A percentile compares a stretch with the other conserved stretches of the same genome.
phyloP scores from a whole-genome alignment of 1,284 basidiomycete species.

The Austropuccinia psidii region DNA sequence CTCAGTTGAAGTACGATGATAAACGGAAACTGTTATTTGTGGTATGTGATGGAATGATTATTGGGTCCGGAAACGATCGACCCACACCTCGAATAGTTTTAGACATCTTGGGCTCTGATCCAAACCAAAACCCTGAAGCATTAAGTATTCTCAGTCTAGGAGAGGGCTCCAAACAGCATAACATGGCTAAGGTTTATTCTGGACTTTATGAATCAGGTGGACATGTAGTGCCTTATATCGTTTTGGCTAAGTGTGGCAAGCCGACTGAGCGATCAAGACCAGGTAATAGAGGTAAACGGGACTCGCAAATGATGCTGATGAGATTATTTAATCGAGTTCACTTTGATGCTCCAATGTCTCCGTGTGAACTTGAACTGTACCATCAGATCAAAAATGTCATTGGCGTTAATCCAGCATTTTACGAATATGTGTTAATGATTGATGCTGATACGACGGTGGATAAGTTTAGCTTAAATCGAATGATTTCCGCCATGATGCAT shows the following conservation, averaged over 20 bases:
- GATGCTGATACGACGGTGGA: conserved; percentile 95
- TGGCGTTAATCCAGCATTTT: conserved; percentile 95
- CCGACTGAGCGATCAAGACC: conserved; percentile 86
- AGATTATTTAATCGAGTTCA: conserved; percentile 97
- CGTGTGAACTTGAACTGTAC: conserved; percentile 91
- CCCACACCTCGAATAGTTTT: conserved; percentile 80
- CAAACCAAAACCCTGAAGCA: conserved; percentile 86
- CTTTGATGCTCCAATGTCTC: conserved; percentile 93
- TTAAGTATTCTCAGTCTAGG: conserved; percentile 88
- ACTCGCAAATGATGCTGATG: conserved; percentile 93
- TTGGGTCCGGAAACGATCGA: conserved; percentile 86
- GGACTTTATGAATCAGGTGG: conserved; percentile 89
- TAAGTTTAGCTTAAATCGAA: conserved; percentile 71
- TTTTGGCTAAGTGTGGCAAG: conserved; percentile 94
- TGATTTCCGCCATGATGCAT: conserved; percentile 74
- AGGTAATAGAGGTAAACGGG: conserved; percentile 92
- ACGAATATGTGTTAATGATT: conserved; percentile 93
- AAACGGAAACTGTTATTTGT: conserved; percentile 91
- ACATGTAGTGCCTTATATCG: conserved; percentile 92
- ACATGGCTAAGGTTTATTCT: conserved; percentile 97
- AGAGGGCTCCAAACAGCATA: conserved; percentile 90
- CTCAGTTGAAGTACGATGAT: conserved; percentile 92
- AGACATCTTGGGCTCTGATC: conserved; percentile 90
- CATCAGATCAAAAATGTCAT: conserved; percentile 99
- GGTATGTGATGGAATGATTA: conserved; percentile 98